phyloP scores from a whole-genome alignment of 2,329 filamentous ascomycete species.

The Colletotrichum liriopes region DNA sequence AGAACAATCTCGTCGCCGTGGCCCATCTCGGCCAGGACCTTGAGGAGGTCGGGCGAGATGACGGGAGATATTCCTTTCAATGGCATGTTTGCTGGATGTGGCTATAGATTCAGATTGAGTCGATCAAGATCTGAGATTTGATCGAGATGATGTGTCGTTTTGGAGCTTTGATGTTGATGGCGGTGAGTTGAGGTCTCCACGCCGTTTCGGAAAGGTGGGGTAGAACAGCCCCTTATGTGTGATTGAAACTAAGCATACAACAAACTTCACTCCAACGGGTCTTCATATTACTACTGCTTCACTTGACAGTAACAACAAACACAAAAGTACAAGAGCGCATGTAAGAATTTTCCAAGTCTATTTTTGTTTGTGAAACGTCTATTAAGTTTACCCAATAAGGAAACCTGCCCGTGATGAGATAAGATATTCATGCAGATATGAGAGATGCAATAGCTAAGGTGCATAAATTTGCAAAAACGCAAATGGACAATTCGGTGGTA shows the following conservation, averaged over 20 bases:
- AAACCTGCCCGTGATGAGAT: neutral
- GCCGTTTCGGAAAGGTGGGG: neutral
- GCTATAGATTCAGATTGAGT: neutral
- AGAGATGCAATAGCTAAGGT: neutral
- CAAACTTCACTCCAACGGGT: neutral
- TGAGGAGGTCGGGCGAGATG: conserved; percentile 40
- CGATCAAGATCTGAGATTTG: neutral
- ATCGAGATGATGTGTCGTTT: neutral
- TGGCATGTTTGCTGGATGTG: conserved; percentile 23
- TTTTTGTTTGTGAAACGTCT: neutral
- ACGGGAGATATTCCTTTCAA: conserved; percentile 38
- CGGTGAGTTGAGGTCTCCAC: neutral
- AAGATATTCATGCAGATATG: no score
- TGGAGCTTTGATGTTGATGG: conserved; percentile 19
- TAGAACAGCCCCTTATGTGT: neutral
- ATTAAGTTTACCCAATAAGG: neutral
- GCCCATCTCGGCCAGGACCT: conserved; percentile 41
- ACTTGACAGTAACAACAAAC: neutral
- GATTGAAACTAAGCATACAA: neutral
- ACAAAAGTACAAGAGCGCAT: neutral
- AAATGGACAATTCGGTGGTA: neutral
- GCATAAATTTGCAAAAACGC: neutral
- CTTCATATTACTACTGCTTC: neutral
- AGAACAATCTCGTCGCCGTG: conserved; percentile 40
- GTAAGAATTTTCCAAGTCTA: neutral